Conservation (phyloP, 805 yeast genomes). For the Spathaspora sp. region DNA sequence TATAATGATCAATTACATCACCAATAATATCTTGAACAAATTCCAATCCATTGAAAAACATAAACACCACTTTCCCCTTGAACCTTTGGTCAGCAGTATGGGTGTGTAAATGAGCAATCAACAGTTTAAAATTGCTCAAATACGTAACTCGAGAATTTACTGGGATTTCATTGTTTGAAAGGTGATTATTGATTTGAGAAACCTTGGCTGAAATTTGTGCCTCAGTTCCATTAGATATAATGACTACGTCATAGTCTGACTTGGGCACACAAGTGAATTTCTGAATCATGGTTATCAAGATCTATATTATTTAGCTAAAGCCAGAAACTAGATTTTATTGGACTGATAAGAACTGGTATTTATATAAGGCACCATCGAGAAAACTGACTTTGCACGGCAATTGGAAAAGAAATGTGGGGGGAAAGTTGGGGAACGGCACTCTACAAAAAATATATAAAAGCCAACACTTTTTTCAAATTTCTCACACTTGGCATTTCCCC, state of each 20-base stretch:
- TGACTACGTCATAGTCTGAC: conserved; percentile 28
- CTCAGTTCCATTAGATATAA: conserved; percentile 32
- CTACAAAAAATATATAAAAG: neutral
- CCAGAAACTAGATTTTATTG: conserved; percentile 11
- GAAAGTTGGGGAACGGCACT: neutral
- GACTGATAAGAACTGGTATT: conserved; percentile 17
- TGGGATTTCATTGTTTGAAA: conserved; percentile 16
- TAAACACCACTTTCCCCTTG: conserved; percentile 29
- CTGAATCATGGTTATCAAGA: conserved; percentile 23
- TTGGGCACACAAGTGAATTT: conserved; percentile 31
- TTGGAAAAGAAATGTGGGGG: neutral
- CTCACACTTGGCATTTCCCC: neutral
- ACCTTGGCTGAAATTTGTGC: conserved; percentile 26
- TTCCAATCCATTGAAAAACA: conserved; percentile 34
- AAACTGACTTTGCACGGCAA: neutral
- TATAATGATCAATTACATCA: conserved; percentile 26
- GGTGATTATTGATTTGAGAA: conserved; percentile 16
- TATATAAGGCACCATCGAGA: conserved; percentile 9
- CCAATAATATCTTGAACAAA: conserved; percentile 28
- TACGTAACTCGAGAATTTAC: conserved; percentile 20
- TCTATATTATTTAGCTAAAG: neutral
- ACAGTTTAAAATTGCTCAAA: conserved; percentile 19
- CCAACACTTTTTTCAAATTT: neutral
- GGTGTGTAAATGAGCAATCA: conserved; percentile 14
- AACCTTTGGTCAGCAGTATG: conserved; percentile 9